Conservation (phyloP, 2,329 filamentous ascomycete genomes). For the Reticulascus tulasneorum region DNA sequence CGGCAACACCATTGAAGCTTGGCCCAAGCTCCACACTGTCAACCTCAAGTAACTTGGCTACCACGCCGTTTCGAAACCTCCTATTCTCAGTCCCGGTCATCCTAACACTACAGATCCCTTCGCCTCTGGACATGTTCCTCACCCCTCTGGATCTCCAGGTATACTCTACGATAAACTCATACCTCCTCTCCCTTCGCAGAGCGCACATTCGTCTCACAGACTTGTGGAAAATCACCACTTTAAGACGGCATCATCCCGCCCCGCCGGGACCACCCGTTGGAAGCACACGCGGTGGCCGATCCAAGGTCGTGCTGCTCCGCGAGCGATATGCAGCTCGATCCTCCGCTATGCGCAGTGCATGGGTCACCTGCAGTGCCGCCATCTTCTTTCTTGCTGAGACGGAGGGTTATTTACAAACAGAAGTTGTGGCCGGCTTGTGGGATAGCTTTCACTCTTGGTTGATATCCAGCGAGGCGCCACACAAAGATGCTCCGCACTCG, state of each 20-base stretch:
- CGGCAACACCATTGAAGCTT: constrained; percentile 32
- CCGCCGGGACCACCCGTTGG: constrained; percentile 63
- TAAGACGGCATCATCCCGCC: constrained; percentile 73
- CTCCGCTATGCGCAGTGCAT: constrained; percentile 71
- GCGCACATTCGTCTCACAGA: constrained; percentile 81
- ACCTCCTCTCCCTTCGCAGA: constrained; percentile 78
- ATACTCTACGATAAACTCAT: constrained; percentile 84
- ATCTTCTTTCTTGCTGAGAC: constrained; percentile 88
- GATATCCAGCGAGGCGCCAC: constrained; percentile 32
- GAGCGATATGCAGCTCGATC: constrained; percentile 60
- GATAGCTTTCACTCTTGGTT: constrained; percentile 76
- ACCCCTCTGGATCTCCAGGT: constrained; percentile 68
- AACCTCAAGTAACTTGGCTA: constrained; percentile 31
- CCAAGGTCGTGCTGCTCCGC: constrained; percentile 58
- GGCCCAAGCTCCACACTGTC: constrained; percentile 26
- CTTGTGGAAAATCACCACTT: constrained; percentile 79
- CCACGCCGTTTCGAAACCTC: constrained; percentile 70
- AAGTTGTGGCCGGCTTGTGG: constrained; percentile 80
- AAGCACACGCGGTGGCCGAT: constrained; percentile 55
- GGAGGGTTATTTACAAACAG: constrained; percentile 83
- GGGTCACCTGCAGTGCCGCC: constrained; percentile 84
- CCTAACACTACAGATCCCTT: constrained; percentile 68
- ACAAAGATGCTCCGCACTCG: neutral
- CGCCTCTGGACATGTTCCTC: constrained; percentile 85
- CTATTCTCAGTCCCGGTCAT: constrained; percentile 73